Evolutionary conservation across 2,329 filamentous ascomycete species (phyloP).

Genomic region (Fusarium torulosum): DNA sequence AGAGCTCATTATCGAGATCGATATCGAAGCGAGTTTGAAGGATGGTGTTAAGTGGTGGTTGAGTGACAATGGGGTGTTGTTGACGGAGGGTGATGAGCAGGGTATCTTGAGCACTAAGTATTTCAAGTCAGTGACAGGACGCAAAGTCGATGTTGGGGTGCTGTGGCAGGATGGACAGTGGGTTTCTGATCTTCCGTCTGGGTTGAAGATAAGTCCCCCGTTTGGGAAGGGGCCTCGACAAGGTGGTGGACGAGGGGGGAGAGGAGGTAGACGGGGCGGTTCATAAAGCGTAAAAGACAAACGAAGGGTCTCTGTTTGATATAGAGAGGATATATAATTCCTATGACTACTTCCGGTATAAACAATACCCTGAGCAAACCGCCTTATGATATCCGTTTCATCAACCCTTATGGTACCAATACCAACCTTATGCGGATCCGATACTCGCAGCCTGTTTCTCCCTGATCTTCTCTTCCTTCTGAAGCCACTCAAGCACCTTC

Average conservation of each 20-base stretch:
- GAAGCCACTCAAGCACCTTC: slow-evolving; percentile 55
- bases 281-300: slow-evolving; percentile 14
- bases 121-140: slow-evolving; percentile 77
- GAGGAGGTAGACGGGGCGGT: slow-evolving; percentile 34
- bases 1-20: slow-evolving; percentile 82
- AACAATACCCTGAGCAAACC: not conserved
- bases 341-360: not conserved
- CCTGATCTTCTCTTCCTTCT: slow-evolving; percentile 39
- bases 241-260: slow-evolving; percentile 56
- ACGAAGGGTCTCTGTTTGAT: not conserved
- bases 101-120: slow-evolving; percentile 75
- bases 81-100: slow-evolving; percentile 70
- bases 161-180: slow-evolving; percentile 79
- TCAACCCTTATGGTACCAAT: not conserved
- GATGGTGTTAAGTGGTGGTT: slow-evolving; percentile 79
- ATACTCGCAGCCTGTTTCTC: not conserved
- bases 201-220: slow-evolving; percentile 63
- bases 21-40: slow-evolving; percentile 74
- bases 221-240: slow-evolving; percentile 62
- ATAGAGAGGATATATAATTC: not conserved
- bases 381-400: not conserved
- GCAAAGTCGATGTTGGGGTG: slow-evolving; percentile 69
- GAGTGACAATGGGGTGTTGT: slow-evolving; percentile 81
- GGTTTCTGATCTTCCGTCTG: slow-evolving; percentile 74
- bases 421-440: no score